Base-by-base conservation (phyloP, 805 yeast genomes). In the Candida sphagnicola region DNA sequence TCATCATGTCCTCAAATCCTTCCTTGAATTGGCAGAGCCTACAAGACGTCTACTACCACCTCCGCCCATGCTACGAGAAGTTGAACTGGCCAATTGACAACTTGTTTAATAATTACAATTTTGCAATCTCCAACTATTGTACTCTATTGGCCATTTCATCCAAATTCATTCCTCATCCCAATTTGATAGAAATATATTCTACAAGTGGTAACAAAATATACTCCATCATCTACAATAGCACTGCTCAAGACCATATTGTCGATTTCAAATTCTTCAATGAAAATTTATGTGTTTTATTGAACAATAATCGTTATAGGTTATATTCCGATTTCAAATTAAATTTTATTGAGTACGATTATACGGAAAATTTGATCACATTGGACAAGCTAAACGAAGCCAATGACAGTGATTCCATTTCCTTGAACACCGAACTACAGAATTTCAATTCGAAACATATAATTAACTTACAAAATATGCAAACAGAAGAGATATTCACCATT, bases 21-120 rank as follows among this genome's bases (percentile, higher is more conserved):
- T 67, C 74, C 47, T 53, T 71, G 44, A 74, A 73, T 31, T 89
- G 97, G 97, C 95, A 88, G 56, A 74, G 82, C 46, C 70, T 89
- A 14, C 80, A 77, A 38, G 78, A 79, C 56, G 82, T 78, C 8
- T 86, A 75, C 56, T 89, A 87, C 48, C 67, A 84, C 39, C 69
- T 73, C 13, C 59, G 81, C 39, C 72, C 77, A 14, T 80, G 85
- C 40, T 81, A 75, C 50, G 71, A 66, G 4, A 38, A 64, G 1
- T 53, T 78, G 49, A 60, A 70, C 38, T 80, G 85, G 85, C 58
- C 69, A 13, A 52, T 65, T 13, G 63, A 65, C 13, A 62, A 63
- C 36, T 47, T 66, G 10, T 48, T 54, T 37, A 36, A 54, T 12
- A 70, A 76, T 39, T 71, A 64, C 45, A 50, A 59, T 10, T 75